A percentile compares a stretch with the other conserved stretches of the same genome.
Evolutionary conservation across 768 basidiomycete genomes (phyloP).

Genomic region (Lactifluus subvellereus): DNA sequence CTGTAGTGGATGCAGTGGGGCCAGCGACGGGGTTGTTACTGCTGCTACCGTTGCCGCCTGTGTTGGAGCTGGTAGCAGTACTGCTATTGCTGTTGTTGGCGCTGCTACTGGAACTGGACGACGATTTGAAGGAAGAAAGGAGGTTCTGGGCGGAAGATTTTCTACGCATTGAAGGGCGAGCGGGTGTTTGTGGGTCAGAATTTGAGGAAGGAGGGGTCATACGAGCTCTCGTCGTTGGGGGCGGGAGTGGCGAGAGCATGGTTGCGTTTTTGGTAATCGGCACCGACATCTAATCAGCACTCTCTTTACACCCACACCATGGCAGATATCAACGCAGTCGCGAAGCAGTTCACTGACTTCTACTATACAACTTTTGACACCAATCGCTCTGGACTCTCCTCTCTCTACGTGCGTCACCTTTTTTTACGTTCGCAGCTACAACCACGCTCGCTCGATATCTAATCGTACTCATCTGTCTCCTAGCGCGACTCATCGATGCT

Average conservation of each 20-base stretch:
- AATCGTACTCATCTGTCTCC: slow-evolving; percentile 13
- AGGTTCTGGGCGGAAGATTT: slow-evolving; percentile 85
- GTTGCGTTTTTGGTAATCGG: neutral
- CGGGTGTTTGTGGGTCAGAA: slow-evolving; percentile 24
- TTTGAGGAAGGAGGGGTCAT: slow-evolving; percentile 23
- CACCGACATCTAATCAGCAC: slow-evolving; percentile 15
- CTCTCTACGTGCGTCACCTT: slow-evolving; percentile 69
- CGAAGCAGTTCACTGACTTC: slow-evolving; percentile 71
- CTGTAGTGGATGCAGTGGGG: neutral
- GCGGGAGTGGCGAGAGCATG: neutral
- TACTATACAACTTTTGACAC: slow-evolving; percentile 80
- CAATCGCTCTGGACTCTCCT: slow-evolving; percentile 46
- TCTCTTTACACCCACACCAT: slow-evolving; percentile 33
- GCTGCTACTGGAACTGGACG: neutral
- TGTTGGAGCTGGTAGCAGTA: neutral
- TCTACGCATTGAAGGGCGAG: slow-evolving; percentile 64
- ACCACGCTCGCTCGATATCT: neutral
- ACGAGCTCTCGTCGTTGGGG: neutral
- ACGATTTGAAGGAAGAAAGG: slow-evolving; percentile 62
- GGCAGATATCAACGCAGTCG: slow-evolving; percentile 70
- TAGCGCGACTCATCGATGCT: slow-evolving; percentile 83
- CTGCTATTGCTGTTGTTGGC: neutral
- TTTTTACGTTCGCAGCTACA: slow-evolving; percentile 28
- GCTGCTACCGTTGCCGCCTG: neutral
- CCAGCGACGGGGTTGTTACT: neutral